These are phyloP conservation scores for Asterochloris erici DNA, from an alignment of 139 green algal species.

Conservation along the genomic window DNA sequence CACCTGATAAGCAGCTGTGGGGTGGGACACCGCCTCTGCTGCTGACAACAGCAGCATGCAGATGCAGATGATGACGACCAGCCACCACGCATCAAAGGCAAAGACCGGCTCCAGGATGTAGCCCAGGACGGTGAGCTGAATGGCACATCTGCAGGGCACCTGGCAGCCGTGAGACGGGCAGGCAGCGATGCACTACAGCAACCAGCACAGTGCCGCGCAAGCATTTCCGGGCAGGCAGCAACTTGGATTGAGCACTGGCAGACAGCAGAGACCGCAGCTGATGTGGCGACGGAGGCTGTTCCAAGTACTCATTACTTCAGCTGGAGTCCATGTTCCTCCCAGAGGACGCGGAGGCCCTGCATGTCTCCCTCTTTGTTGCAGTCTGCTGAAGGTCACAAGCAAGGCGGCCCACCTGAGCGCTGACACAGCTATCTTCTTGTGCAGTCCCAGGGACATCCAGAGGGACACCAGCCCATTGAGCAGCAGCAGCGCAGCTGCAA, in stretches of 20 bases:
- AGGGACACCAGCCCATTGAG: constrained; percentile 35
- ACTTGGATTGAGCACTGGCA: too few species aligned
- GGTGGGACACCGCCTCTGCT: constrained; percentile 62
- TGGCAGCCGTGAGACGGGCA: neutral
- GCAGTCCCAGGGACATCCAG: constrained; percentile 36
- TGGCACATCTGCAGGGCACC: constrained; percentile 28
- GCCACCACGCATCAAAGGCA: constrained; percentile 50
- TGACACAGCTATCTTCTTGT: constrained; percentile 32
- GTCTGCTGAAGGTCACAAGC: neutral
- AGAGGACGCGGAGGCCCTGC: too few species aligned
- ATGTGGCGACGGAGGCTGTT: too few species aligned
- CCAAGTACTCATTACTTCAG: too few species aligned
- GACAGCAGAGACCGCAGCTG: too few species aligned
- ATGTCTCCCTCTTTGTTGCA: too few species aligned
- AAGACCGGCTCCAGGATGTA: constrained; percentile 81
- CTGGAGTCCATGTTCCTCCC: too few species aligned
- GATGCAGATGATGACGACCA: constrained; percentile 52
- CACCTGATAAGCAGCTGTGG: constrained; percentile 42
- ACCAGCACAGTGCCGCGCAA: too few species aligned
- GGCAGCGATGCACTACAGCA: too few species aligned
- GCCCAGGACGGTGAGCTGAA: constrained; percentile 69
- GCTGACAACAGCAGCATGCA: constrained; percentile 73
- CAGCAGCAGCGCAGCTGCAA: constrained; percentile 29
- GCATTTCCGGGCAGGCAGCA: too few species aligned
- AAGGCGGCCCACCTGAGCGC: constrained; percentile 24